phyloP scores from a whole-genome alignment of 129 eudicot species.

The Pittosporum tobira region DNA sequence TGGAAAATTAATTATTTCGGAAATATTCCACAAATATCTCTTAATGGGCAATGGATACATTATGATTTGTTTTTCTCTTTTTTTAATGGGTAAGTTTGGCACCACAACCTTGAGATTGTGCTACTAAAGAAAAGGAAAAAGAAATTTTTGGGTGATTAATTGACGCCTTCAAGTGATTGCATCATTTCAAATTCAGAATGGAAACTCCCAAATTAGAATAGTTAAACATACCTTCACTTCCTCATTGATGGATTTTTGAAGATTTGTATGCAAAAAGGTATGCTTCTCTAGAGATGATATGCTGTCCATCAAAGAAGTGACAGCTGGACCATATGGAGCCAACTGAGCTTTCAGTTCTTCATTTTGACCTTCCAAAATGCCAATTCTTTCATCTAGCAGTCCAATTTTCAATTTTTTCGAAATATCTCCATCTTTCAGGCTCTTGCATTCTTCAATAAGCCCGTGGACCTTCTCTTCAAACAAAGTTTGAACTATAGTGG shows the following conservation, averaged over 20 bases:
- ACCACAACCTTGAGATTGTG: too few relatives aligned
- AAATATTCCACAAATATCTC: not conserved
- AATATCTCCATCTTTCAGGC: slow-evolving; percentile 35
- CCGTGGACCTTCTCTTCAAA: slow-evolving; percentile 68
- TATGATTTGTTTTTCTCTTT: too few relatives aligned
- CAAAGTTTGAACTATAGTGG: slow-evolving; percentile 35
- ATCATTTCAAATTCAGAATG: not conserved
- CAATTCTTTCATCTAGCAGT: slow-evolving; percentile 31
- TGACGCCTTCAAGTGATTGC: not conserved
- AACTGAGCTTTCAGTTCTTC: slow-evolving; percentile 42
- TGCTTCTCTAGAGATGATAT: slow-evolving; percentile 61
- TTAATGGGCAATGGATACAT: not conserved
- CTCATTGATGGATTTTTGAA: slow-evolving; percentile 29
- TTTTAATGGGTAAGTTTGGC: not conserved
- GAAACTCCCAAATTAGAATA: not conserved
- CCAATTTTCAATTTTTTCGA: slow-evolving; percentile 19
- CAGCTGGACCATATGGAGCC: slow-evolving; percentile 47
- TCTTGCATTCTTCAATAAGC: slow-evolving; percentile 38
- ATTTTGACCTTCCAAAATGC: slow-evolving; percentile 52
- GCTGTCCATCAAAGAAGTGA: slow-evolving; percentile 46
- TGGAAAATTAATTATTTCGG: too few relatives aligned
- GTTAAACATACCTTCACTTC: slow-evolving; percentile 35
- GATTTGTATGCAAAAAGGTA: slow-evolving; percentile 24
- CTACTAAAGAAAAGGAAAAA: too few relatives aligned
- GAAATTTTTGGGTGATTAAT: too few relatives aligned